Conservation (phyloP, 202 grass and related monocot species). For the Schoenoplectus triqueter region DNA sequence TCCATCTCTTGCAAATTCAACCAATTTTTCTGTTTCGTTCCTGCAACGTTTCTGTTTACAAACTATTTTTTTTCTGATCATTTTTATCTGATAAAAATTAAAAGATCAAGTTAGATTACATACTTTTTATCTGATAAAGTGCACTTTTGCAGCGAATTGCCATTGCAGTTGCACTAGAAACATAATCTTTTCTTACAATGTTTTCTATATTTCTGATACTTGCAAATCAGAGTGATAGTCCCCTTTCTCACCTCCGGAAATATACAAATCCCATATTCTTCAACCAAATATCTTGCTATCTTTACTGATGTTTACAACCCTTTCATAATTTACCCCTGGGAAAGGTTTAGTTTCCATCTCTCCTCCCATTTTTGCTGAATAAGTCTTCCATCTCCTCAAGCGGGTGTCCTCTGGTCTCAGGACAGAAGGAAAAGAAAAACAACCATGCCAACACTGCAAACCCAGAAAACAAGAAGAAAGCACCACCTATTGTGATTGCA, state of each 20-base stretch:
- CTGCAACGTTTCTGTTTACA: not conserved
- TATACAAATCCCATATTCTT: not conserved
- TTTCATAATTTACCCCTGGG: not conserved
- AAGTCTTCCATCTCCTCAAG: slow-evolving; percentile 65
- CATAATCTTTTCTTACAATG: not conserved
- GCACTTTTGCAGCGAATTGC: not conserved
- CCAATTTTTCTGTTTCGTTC: not conserved
- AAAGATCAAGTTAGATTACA: not conserved
- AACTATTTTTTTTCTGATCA: not conserved
- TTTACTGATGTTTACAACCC: not conserved
- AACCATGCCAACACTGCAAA: slow-evolving; percentile 44
- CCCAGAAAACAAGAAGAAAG: slow-evolving; percentile 65
- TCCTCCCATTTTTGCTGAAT: slow-evolving; percentile 40
- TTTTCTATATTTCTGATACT: not conserved
- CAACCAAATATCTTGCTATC: not conserved
- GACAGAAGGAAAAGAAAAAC: slow-evolving; percentile 61
- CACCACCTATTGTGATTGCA: slow-evolving; percentile 64
- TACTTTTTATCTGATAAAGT: too few species aligned
- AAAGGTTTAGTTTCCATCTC: not conserved
- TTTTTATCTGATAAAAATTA: slow-evolving; percentile 14
- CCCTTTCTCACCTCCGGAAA: not conserved
- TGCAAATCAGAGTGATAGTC: not conserved
- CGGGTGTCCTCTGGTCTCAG: slow-evolving; percentile 56
- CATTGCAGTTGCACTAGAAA: not conserved
- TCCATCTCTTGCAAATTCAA: not conserved